Percentiles rank a stretch among this genome's conserved stretches.
These are phyloP conservation scores for Aspergillus japonicus DNA, from an alignment of 2,329 filamentous ascomycete genomes.

Conservation along the genomic window DNA sequence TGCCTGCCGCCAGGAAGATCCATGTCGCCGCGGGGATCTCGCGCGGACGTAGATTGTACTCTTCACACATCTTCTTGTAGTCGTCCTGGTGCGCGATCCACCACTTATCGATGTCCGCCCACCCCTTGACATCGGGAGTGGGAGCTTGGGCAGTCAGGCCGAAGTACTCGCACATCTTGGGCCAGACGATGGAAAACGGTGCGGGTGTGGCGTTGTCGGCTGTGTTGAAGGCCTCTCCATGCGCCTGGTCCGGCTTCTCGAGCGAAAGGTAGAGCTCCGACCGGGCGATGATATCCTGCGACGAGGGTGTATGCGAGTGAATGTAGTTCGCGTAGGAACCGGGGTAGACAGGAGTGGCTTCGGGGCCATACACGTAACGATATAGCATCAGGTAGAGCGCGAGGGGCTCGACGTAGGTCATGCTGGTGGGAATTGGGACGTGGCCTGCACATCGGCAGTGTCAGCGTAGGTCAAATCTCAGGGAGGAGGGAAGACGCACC, in stretches of 20 bases:
- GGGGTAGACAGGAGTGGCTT: conserved; percentile 37
- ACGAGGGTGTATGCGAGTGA: conserved; percentile 37
- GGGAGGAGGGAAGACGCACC: conserved; percentile 8
- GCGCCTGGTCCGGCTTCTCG: conserved; percentile 13
- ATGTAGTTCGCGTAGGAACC: conserved; percentile 36
- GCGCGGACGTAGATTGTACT: conserved; percentile 17
- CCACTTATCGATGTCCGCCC: conserved; percentile 21
- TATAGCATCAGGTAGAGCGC: conserved; percentile 41
- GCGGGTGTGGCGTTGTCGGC: conserved; percentile 21
- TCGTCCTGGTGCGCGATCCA: conserved; percentile 20
- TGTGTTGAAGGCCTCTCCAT: conserved; percentile 26
- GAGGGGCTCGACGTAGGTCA: conserved; percentile 44
- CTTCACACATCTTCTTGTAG: conserved; percentile 21
- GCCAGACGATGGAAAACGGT: conserved; percentile 22
- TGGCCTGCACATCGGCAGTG: conserved; percentile 31
- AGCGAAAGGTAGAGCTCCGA: conserved; percentile 29
- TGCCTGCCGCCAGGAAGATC: conserved; percentile 18
- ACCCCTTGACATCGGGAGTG: not conserved
- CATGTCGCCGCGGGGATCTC: conserved; percentile 14
- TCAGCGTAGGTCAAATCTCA: not conserved
- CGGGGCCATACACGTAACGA: conserved; percentile 37
- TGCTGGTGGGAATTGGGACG: conserved; percentile 46
- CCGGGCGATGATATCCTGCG: conserved; percentile 32
- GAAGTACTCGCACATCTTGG: conserved; percentile 21
- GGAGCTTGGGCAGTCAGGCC: conserved; percentile 19